Percentiles rank a stretch among this genome's conserved stretches.
Conservation (phyloP, 1,284 basidiomycete genomes). For the Cryptococcus hybrid region DNA sequence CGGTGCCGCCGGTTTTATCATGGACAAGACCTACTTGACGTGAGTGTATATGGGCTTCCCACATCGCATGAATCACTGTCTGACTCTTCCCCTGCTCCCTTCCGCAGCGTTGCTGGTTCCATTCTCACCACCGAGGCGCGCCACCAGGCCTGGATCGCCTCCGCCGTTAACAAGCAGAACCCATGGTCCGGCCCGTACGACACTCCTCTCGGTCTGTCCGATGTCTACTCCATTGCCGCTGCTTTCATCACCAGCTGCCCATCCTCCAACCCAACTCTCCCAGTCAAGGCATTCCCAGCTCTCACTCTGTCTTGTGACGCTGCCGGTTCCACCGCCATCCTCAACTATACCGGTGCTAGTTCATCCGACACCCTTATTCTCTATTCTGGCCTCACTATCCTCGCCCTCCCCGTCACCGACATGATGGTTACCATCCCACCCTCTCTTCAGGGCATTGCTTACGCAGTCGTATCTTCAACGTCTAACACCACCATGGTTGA, state of each 20-base stretch:
- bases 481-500: conserved; percentile 26
- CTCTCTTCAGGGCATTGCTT: conserved; percentile 50
- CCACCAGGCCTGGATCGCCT: conserved; percentile 58
- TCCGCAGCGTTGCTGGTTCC: conserved; percentile 49
- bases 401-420: conserved; percentile 18
- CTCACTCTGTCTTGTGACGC: conserved; percentile 38
- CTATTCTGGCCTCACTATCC: conserved; percentile 29
- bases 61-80: no score
- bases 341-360: conserved; percentile 17
- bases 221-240: conserved; percentile 47
- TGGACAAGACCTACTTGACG: conserved; percentile 51
- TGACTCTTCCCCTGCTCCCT: no score
- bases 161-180: conserved; percentile 53
- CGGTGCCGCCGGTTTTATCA: conserved; percentile 32
- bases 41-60: no score
- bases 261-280: conserved; percentile 47
- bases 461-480: conserved; percentile 48
- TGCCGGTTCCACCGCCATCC: conserved; percentile 27
- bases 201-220: conserved; percentile 54
- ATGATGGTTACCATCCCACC: conserved; percentile 46
- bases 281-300: conserved; percentile 51
- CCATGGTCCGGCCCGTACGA: conserved; percentile 59
- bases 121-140: conserved; percentile 64
- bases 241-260: conserved; percentile 46
- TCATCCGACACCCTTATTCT: conserved; percentile 6